Percentiles rank a stretch among this genome's conserved stretches.
Conservation (phyloP, 129 eudicot species). For the Centaurea solstitialis region DNA sequence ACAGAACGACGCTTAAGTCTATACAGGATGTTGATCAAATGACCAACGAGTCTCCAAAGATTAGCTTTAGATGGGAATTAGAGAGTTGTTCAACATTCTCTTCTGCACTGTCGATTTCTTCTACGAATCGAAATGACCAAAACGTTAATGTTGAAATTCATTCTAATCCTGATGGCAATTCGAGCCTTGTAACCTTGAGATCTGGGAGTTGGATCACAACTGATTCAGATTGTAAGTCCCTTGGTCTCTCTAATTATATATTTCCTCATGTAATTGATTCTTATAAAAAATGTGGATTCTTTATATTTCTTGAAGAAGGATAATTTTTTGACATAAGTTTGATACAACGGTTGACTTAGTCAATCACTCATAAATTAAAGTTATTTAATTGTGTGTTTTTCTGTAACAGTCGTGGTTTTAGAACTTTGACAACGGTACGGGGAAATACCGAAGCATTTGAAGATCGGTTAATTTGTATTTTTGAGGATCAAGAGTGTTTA, state of each 20-base stretch:
- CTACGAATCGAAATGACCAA: slow-evolving; percentile 33
- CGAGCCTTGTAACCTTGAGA: slow-evolving; percentile 27
- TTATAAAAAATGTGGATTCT: neutral
- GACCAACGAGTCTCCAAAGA: slow-evolving; percentile 75
- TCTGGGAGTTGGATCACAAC: slow-evolving; percentile 85
- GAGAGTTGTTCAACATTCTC: slow-evolving; percentile 70
- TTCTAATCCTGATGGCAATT: slow-evolving; percentile 45
- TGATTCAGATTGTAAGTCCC: slow-evolving; percentile 80
- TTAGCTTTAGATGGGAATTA: slow-evolving; percentile 83
- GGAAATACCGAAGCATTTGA: neutral
- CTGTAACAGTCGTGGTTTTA: slow-evolving; percentile 78
- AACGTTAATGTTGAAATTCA: slow-evolving; percentile 30
- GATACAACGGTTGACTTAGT: neutral
- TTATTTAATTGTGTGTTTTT: neutral
- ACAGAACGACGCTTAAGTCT: slow-evolving; percentile 43
- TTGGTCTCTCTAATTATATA: neutral
- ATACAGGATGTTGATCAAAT: slow-evolving; percentile 50
- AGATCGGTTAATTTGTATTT: neutral
- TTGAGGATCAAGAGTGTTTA: slow-evolving; percentile 20
- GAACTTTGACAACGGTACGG: slow-evolving; percentile 49
- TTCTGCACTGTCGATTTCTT: slow-evolving; percentile 53
- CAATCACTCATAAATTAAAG: neutral
- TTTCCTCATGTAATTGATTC: neutral
- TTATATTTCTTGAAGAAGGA: too few relatives aligned
- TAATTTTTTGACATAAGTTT: too few relatives aligned